phyloP scores from a whole-genome alignment of 257 asterid species.

The Avicennia marina region DNA sequence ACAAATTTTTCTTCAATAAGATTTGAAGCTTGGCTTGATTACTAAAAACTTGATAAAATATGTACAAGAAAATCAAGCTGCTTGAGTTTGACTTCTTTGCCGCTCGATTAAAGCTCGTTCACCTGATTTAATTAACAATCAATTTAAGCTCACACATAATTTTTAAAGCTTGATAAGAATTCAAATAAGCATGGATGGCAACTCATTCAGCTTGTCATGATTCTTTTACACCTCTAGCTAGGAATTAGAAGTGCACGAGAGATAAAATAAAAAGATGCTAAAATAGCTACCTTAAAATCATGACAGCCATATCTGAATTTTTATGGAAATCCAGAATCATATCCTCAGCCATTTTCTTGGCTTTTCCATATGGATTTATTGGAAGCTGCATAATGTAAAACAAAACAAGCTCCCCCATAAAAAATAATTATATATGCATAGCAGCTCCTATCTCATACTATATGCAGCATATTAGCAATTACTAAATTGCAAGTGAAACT shows the following conservation, averaged over 20 bases:
- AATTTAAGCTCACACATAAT: too few relatives aligned
- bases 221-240: not conserved
- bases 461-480: constrained; percentile 6
- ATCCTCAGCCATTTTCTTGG: constrained; percentile 99
- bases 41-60: too few relatives aligned
- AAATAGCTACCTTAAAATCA: constrained; percentile 65
- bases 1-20: too few relatives aligned
- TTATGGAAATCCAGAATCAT: constrained; percentile 83
- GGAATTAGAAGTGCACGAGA: not conserved
- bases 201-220: too few relatives aligned
- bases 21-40: too few relatives aligned
- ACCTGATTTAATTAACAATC: too few relatives aligned
- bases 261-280: too few relatives aligned
- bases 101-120: too few relatives aligned
- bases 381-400: constrained; percentile 52
- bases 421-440: not conserved
- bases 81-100: too few relatives aligned
- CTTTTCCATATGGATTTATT: constrained; percentile 93
- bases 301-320: constrained; percentile 86
- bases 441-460: not conserved
- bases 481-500: not conserved
- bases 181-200: too few relatives aligned
- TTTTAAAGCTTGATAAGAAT: too few relatives aligned
- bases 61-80: too few relatives aligned
- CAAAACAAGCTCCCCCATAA: not conserved